Evolutionary conservation across 495 filamentous ascomycete genomes (phyloP), one percentile per base, ranked within the genome.

Genomic region (Cairneyella variabilis): DNA sequence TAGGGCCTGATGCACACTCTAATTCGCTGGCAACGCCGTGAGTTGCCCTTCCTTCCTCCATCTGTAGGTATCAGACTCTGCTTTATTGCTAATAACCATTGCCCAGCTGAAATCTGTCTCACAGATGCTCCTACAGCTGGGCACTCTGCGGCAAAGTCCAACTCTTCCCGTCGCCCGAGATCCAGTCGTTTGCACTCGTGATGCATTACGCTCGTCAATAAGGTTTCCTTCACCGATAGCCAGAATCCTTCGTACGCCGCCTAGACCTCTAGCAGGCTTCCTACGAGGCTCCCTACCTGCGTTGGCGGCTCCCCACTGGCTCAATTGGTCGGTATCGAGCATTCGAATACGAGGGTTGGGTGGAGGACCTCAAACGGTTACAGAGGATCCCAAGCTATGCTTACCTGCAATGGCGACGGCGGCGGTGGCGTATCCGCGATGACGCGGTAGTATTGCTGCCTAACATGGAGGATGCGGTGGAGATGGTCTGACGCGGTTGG

Each of bases 1-100:
- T 38, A 9, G 1, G n/a, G 8, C 20, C 14, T 11, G 7, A 4
- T 26, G n/a, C n/a, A 27, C 48, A 7, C n/a, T 51, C 48, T 26
- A 27, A 51, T 51, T 51, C 40, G 32, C 0, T 25, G 0, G 40
- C 32, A 0, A 7, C 30, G 30, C 20, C 16, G 32, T 51, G 32
- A 51, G 48, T 51, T 51, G n/a, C 48, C 30, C 28, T 34, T 51
- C 48, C 18, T 20, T 23, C 40, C 48, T 51, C 48, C 32, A 51
- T 20, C 40, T 51, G 17, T 27, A 40, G 32, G 48, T 51, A 51
- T 51, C 14, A 51, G 9, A 51, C 0, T 25, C 1, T 51, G 32
- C 26, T 20, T 47, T 21, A 38, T 1, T 1, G 32, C 48, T 51
- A 27, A 51, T 27, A 27, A 38, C 40, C 30, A 30, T 51, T 40